Conservation (phyloP, 2,329 filamentous ascomycete genomes). For the Claviceps sp. region DNA sequence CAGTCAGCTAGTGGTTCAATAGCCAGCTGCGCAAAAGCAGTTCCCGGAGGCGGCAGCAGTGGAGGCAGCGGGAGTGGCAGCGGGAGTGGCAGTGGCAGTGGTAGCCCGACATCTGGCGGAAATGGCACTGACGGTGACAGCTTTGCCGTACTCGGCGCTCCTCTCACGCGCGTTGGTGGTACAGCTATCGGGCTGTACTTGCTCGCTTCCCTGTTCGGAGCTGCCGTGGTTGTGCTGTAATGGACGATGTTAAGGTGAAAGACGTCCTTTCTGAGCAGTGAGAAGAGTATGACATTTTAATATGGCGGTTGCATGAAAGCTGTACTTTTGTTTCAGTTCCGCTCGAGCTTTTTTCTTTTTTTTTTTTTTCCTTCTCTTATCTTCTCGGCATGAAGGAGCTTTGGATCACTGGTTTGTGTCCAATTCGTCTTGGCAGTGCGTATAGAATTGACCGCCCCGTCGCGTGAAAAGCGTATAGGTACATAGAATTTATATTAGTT, state of each 20-base stretch:
- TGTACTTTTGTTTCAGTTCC: background rate
- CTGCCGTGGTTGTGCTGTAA: slow-evolving; percentile 39
- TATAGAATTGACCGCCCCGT: too few species aligned
- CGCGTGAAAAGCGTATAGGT: too few species aligned
- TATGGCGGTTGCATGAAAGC: background rate
- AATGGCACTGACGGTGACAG: slow-evolving; percentile 12
- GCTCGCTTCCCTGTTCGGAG: slow-evolving; percentile 35
- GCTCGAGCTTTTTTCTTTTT: background rate
- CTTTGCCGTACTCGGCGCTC: slow-evolving; percentile 23
- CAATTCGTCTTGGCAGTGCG: too few species aligned
- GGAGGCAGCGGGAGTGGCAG: background rate
- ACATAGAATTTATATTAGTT: too few species aligned
- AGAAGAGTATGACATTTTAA: background rate
- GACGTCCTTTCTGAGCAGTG: too few species aligned
- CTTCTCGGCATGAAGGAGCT: too few species aligned
- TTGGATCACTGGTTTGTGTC: too few species aligned
- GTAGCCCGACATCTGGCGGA: background rate
- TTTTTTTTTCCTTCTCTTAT: background rate
- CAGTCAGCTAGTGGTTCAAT: slow-evolving; percentile 33
- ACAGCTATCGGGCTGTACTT: slow-evolving; percentile 37
- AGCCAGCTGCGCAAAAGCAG: slow-evolving; percentile 45
- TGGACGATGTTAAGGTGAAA: background rate
- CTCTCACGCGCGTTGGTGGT: slow-evolving; percentile 27
- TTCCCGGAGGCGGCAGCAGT: slow-evolving; percentile 35
- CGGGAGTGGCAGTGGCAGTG: background rate